phyloP scores from a whole-genome alignment of 805 yeast genomes.

The Metschnikowia orientalis region DNA sequence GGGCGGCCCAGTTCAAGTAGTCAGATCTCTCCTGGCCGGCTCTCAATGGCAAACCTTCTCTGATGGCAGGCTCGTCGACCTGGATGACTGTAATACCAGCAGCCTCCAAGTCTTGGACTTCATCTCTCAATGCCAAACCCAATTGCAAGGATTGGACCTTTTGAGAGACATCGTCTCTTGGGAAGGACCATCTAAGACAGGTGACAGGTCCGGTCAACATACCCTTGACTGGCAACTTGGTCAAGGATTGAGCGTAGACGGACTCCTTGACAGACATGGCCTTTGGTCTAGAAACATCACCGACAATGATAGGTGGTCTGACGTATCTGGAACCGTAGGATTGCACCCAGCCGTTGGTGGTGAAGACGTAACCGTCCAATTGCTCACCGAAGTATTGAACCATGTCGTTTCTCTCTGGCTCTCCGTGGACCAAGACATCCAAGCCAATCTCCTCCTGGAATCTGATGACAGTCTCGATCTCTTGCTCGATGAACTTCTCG shows the following conservation, averaged over 20 bases:
- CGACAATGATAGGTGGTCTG: slow-evolving; percentile 98
- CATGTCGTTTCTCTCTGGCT: slow-evolving; percentile 99
- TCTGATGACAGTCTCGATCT: slow-evolving; percentile 91
- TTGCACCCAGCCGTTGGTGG: slow-evolving; percentile 99
- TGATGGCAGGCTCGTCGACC: slow-evolving; percentile 99
- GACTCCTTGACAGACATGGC: slow-evolving; percentile 99
- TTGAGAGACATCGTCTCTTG: slow-evolving; percentile 96
- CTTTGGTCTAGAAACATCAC: slow-evolving; percentile 97
- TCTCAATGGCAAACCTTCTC: slow-evolving; percentile 99
- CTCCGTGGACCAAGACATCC: slow-evolving; percentile 99
- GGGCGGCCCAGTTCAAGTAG: slow-evolving; percentile 98
- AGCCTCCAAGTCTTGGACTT: slow-evolving; percentile 95
- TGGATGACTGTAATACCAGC: slow-evolving; percentile 98
- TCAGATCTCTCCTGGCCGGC: slow-evolving; percentile 95
- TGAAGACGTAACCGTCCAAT: slow-evolving; percentile 96
- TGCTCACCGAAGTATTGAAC: slow-evolving; percentile 99
- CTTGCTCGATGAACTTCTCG: slow-evolving; percentile 94
- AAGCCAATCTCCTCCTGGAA: slow-evolving; percentile 99
- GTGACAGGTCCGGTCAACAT: slow-evolving; percentile 99
- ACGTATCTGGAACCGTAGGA: slow-evolving; percentile 99
- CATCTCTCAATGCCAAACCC: slow-evolving; percentile 96
- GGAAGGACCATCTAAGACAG: slow-evolving; percentile 99
- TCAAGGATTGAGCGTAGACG: slow-evolving; percentile 96
- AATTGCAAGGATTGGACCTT: slow-evolving; percentile 93
- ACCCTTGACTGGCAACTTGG: slow-evolving; percentile 97